Evolutionary conservation across 2,329 filamentous ascomycete genomes (phyloP).

Genomic region (Pestalotiopsis sp.): DNA sequence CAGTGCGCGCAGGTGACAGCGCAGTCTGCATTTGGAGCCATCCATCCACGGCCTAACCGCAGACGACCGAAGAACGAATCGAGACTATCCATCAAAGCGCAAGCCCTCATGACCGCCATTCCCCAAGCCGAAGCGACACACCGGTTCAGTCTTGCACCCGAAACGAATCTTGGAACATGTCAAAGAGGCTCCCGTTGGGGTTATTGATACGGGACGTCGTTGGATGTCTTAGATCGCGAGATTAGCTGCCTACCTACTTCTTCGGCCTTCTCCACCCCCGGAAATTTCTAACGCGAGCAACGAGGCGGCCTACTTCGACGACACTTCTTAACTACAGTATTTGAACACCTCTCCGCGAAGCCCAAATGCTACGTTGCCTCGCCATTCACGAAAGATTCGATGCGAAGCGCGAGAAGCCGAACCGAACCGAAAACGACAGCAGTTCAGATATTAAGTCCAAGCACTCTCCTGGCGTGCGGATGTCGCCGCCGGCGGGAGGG

Average conservation of each 20-base stretch:
- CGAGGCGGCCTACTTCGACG: neutral
- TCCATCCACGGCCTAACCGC: neutral
- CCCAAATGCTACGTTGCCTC: neutral
- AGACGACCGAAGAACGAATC: neutral
- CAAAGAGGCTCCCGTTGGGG: neutral
- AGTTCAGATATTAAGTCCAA: no score
- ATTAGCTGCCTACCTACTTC: neutral
- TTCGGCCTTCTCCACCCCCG: neutral
- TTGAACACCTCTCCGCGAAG: neutral
- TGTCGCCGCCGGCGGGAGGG: no score
- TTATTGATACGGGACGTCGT: neutral
- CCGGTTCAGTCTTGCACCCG: neutral
- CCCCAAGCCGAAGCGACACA: neutral
- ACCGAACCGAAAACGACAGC: no score
- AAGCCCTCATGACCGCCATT: neutral
- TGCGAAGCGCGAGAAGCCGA: no score
- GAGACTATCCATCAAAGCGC: neutral
- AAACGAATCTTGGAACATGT: neutral
- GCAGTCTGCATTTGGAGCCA: neutral
- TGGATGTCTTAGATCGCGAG: neutral
- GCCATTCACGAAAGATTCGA: no score
- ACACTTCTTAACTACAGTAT: neutral
- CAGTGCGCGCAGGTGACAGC: no score
- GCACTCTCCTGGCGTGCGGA: no score
- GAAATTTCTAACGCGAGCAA: neutral